These are phyloP conservation scores for Aspergillus aculeatinus DNA, from an alignment of 2,329 filamentous ascomycete species.

Conservation along the genomic window DNA sequence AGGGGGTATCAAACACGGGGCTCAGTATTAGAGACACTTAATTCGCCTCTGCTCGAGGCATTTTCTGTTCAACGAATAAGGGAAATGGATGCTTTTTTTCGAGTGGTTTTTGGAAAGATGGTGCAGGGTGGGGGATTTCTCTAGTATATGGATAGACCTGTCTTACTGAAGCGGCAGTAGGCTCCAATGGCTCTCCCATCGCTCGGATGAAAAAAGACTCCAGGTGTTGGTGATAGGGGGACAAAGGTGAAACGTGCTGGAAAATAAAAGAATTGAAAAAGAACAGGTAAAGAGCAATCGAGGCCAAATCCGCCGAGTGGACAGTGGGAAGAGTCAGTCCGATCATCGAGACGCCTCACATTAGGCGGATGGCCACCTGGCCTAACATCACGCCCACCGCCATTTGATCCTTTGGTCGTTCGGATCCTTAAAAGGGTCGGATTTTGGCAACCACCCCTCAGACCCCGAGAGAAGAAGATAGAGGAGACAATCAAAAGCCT, in stretches of 20 bases:
- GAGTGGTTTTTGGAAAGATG: conserved; percentile 17
- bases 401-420: conserved; percentile 9
- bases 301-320: not conserved
- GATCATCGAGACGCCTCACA: conserved; percentile 14
- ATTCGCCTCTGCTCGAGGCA: conserved; percentile 8
- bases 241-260: not conserved
- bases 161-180: conserved; percentile 32
- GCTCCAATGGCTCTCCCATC: conserved; percentile 20
- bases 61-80: conserved; percentile 2
- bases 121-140: conserved; percentile 20
- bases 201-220: conserved; percentile 4
- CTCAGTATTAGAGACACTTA: conserved; percentile 10
- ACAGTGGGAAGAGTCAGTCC: conserved; percentile 4
- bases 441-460: not conserved
- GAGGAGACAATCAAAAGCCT: conserved; percentile 7
- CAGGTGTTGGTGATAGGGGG: not conserved
- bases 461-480: not conserved
- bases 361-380: conserved; percentile 14
- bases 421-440: not conserved
- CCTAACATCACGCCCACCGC: conserved; percentile 13
- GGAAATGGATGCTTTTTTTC: conserved; percentile 6
- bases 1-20: conserved; percentile 28
- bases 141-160: conserved; percentile 22
- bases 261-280: not conserved
- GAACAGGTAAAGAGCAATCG: conserved; percentile 1